Evolutionary conservation across 2,329 filamentous ascomycete species (phyloP), one percentile per base, ranked within the genome.

Genomic region (Zasmidium citrigriseum): DNA sequence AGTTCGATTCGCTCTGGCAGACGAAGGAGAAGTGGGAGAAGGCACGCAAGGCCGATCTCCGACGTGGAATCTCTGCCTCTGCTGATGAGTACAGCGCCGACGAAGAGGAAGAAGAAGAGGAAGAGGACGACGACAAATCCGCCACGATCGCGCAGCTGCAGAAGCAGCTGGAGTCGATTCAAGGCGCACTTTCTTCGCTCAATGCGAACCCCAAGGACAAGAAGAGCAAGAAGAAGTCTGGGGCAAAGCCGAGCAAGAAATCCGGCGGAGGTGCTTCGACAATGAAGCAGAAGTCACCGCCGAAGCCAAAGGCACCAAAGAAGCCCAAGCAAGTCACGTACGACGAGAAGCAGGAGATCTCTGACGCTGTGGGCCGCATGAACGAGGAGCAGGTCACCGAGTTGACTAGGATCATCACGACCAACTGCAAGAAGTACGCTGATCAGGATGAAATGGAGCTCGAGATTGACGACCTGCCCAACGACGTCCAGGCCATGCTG

Each of bases 331-430:
- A 90, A 69, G 86, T 91, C 46, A 88, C 86, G 7, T 85, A 88
- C 59, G 82, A 88, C 2, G 92, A 99, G 76, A 98, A 98, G 80
- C 91, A 95, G 58, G 86, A 93, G 64, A 96, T 99, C 58, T 93
- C 91, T 1, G 70, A 68, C 45, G 68, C 67, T 2, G 66, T 69
- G 20, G 59, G 56, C 57, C 87, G 88, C 62, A 85, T 98, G 57
- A 87, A 92, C 18, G 88, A 89, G 51, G 80, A 82, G n/a, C 87
- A 91, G 65, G 89, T 96, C 70, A 84, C 88, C 51, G 86, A 86
- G 65, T 91, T 93, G 0, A 90, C 97, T 27, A 86, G 89, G 59
- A 93, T 98, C 62, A 98, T 99, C 71, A 91, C 96, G 73, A 86
- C 86, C 64, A 93, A 96, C 65, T 75, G 90, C 79, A 78, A 90